Percentiles rank a stretch among this genome's conserved stretches.
phyloP scores from a whole-genome alignment of 1,284 basidiomycete genomes.

The Tausonia pullulans region DNA sequence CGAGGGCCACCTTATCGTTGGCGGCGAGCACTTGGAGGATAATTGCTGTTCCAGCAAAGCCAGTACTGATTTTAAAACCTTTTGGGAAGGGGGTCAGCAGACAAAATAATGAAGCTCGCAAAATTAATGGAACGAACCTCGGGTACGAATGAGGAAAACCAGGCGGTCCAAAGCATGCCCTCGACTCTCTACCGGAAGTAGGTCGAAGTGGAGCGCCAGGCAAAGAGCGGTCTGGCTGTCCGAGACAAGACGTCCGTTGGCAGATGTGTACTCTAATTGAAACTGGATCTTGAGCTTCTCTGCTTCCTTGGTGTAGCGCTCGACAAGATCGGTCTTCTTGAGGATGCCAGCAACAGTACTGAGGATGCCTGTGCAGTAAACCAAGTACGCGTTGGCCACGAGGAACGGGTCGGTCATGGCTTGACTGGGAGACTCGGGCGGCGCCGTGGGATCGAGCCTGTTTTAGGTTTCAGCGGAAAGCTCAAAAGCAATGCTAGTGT shows the following conservation, averaged over 20 bases:
- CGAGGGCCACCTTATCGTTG: constrained; percentile 21
- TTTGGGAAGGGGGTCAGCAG: too few relatives aligned
- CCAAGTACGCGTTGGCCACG: constrained; percentile 26
- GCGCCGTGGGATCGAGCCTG: constrained; percentile 24
- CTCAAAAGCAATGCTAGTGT: too few relatives aligned
- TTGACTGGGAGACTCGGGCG: constrained; percentile 22
- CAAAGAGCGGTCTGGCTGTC: constrained; percentile 28
- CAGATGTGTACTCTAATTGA: constrained; percentile 23
- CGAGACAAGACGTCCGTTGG: constrained; percentile 22
- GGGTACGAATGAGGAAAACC: constrained; percentile 19
- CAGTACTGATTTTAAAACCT: constrained; percentile 26
- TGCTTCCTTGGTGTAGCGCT: constrained; percentile 18
- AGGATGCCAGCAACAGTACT: constrained; percentile 23
- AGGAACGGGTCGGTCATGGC: constrained; percentile 25
- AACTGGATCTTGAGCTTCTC: constrained; percentile 19
- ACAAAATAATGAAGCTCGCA: too few relatives aligned
- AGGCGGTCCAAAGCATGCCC: constrained; percentile 15
- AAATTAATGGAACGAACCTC: too few relatives aligned
- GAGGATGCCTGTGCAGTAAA: constrained; percentile 21
- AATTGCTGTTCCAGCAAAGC: constrained; percentile 30
- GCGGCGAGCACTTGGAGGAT: constrained; percentile 24
- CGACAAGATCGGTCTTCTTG: constrained; percentile 17
- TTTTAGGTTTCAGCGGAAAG: too few relatives aligned
- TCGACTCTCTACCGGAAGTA: constrained; percentile 18
- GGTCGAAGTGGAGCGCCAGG: constrained; percentile 23